phyloP scores from a whole-genome alignment of 1,284 basidiomycete genomes.

The Marasmius oreades region DNA sequence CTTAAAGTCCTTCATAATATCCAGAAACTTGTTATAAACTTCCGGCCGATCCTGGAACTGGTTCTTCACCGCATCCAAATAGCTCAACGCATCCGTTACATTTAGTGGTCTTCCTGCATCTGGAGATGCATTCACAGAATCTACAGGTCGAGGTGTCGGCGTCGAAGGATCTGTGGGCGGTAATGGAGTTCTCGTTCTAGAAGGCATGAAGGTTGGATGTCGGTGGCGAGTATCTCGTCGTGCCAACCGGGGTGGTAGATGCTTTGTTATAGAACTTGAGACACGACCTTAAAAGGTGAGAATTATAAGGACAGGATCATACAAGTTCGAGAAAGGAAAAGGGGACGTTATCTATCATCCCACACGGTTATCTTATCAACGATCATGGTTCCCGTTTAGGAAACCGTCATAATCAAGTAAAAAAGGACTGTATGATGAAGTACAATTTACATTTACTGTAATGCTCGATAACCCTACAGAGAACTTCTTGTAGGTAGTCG shows the following conservation, averaged over 20 bases:
- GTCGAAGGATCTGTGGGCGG: not conserved
- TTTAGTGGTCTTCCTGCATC: conserved; percentile 56
- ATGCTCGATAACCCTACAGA: no score
- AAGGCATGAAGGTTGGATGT: not conserved
- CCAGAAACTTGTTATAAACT: conserved; percentile 96
- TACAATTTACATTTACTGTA: no score
- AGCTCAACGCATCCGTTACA: conserved; percentile 93
- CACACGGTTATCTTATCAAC: not conserved
- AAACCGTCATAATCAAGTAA: no score
- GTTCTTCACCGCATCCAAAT: conserved; percentile 94
- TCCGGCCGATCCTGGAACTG: conserved; percentile 92
- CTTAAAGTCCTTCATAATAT: conserved; percentile 99
- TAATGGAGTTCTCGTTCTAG: not conserved
- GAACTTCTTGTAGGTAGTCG: no score
- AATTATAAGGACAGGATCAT: not conserved
- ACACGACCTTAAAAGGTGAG: not conserved
- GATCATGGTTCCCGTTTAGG: no score
- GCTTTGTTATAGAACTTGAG: not conserved
- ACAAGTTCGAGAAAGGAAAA: not conserved
- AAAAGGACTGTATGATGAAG: no score
- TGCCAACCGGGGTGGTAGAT: not conserved
- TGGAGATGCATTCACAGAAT: conserved; percentile 14
- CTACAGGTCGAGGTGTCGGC: not conserved
- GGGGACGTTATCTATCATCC: not conserved
- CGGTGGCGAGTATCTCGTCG: not conserved